Conservation (phyloP, 1,284 basidiomycete species). For the Pseudozyma flocculosa region DNA sequence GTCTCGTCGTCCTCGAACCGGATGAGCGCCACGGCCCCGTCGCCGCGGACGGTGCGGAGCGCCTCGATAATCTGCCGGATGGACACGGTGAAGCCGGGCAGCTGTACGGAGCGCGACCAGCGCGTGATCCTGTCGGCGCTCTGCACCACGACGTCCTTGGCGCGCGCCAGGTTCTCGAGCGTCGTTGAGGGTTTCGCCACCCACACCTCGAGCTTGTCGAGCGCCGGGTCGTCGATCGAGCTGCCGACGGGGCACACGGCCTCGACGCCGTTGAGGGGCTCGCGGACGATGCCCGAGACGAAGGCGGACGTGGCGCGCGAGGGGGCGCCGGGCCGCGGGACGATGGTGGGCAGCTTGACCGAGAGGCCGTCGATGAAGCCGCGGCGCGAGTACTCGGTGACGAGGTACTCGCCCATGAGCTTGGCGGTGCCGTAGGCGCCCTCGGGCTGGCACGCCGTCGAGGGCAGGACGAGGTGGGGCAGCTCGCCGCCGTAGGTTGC, state of each 20-base stretch:
- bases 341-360: slow-evolving; percentile 33
- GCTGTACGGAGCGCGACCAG: slow-evolving; percentile 21
- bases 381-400: slow-evolving; percentile 36
- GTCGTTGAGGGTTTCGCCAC: slow-evolving; percentile 25
- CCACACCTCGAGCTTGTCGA: slow-evolving; percentile 19
- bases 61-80: slow-evolving; percentile 33
- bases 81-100: slow-evolving; percentile 38
- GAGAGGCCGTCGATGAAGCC: slow-evolving; percentile 33
- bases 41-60: slow-evolving; percentile 19
- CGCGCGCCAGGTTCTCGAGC: slow-evolving; percentile 30
- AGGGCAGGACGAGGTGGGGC: slow-evolving; percentile 22
- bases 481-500: slow-evolving; percentile 31
- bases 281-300: slow-evolving; percentile 38
- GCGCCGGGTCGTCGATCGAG: slow-evolving; percentile 16
- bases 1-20: too few relatives aligned
- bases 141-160: slow-evolving; percentile 22
- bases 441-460: slow-evolving; percentile 27
- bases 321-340: slow-evolving; percentile 27
- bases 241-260: slow-evolving; percentile 35
- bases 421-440: slow-evolving; percentile 38
- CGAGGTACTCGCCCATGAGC: slow-evolving; percentile 36
- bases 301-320: slow-evolving; percentile 34
- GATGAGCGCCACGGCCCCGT: too few relatives aligned
- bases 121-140: too few relatives aligned
- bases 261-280: slow-evolving; percentile 25